Percentiles rank a stretch among this genome's conserved stretches.
These are phyloP conservation scores for Nitzschia inconspicua DNA, from an alignment of 108 stramenopile genomes.

Conservation along the genomic window DNA sequence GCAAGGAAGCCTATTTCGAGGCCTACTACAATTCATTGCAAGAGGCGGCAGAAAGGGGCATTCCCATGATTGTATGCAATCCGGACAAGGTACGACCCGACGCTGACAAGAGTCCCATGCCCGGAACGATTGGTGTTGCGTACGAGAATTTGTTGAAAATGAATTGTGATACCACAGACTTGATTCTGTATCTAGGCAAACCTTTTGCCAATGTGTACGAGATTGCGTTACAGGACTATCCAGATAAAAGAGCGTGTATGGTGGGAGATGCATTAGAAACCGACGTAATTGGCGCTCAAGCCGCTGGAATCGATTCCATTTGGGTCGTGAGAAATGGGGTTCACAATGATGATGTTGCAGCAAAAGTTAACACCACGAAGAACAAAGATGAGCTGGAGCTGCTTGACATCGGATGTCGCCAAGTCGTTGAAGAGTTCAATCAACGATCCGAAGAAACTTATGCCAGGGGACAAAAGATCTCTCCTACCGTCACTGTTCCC, in stretches of 20 bases:
- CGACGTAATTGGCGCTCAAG: conserved; percentile 63
- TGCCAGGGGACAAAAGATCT: conserved; percentile 21
- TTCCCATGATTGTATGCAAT: conserved; percentile 92
- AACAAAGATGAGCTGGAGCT: neutral
- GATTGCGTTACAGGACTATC: conserved; percentile 36
- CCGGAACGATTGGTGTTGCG: conserved; percentile 79
- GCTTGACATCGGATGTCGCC: conserved; percentile 28
- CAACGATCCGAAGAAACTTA: conserved; percentile 21
- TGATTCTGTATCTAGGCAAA: conserved; percentile 75
- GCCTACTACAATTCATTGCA: conserved; percentile 46
- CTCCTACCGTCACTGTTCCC: conserved; percentile 22
- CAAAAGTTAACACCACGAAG: conserved; percentile 7
- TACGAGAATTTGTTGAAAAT: conserved; percentile 55
- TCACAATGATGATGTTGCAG: conserved; percentile 44
- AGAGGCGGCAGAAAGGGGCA: conserved; percentile 40
- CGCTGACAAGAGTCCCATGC: conserved; percentile 80
- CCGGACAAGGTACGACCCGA: conserved; percentile 88
- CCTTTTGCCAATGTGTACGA: conserved; percentile 78
- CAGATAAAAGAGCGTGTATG: conserved; percentile 36
- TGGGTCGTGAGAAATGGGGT: conserved; percentile 79
- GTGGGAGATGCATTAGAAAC: conserved; percentile 87
- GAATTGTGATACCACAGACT: neutral
- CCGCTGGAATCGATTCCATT: conserved; percentile 41
- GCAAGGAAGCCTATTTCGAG: conserved; percentile 45
- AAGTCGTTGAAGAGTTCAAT: conserved; percentile 54